Evolutionary conservation across 352 stramenopile genomes (phyloP), one percentile per base, ranked within the genome.

Genomic region (Globisporangium splendens): DNA sequence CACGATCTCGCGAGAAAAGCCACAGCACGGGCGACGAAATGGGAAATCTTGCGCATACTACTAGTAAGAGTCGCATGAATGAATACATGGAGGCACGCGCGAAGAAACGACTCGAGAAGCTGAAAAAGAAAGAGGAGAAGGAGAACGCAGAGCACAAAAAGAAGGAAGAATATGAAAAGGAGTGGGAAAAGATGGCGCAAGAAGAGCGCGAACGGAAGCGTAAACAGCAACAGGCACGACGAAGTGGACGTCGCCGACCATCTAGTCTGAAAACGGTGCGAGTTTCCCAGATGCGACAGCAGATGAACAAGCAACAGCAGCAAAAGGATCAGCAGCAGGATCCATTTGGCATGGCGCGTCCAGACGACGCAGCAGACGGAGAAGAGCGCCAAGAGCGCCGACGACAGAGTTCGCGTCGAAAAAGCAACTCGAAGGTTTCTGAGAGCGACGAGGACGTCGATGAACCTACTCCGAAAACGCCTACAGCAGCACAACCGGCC

Each of bases 161-260:
- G 50, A 84, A 88, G 46, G 78, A 90, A 65, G 86, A 91, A 28
- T 95, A 93, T 65, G 86, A 95, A 54, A 88, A 91, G 24, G 86
- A 95, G 51, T 95, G 86, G 86, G 83, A 93, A 51, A 79, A 88
- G n/a, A 88, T 95, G 75, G 86, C 86, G 15, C 81, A 93, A 65
- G 86, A 95, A 66, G 84, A 93, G 56, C 77, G 77, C 5, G 86
- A 95, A 58, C 73, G 84, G 1, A 90, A 90, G 53, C 77, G 79
- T 14, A 93, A 91, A 59, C 84, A 93, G 51, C 83, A 93, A 47
- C 75, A 90, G 60, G 47, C 75, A n/a, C 63, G 83, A 3, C 79
- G 82, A 10, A 88, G 74, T 43, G 76, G 77, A 21, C 84, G 78
- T 21, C 70, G 85, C 38, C 76, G 86, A 22, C 86, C 86, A 8